Conservation (phyloP, 257 asterid species). For the Forsythia viridissima region DNA sequence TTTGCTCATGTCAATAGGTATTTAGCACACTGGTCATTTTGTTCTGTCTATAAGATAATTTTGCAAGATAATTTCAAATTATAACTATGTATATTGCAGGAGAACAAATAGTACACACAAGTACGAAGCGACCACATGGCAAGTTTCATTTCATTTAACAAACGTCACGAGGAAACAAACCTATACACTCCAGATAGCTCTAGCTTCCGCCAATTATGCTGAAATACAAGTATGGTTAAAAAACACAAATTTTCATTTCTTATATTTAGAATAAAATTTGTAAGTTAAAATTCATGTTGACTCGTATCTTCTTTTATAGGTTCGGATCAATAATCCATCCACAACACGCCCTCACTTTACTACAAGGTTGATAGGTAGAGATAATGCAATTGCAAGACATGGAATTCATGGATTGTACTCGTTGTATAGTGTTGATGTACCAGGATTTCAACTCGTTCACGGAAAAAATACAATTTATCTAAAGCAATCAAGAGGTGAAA, state of each 20-base stretch:
- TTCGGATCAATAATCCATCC: constrained; percentile 42
- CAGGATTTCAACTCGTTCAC: constrained; percentile 35
- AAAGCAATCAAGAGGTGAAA: constrained; percentile 36
- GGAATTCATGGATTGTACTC: constrained; percentile 78
- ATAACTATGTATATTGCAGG: constrained; percentile 29
- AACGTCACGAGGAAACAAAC: not conserved
- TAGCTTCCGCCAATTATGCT: constrained; percentile 34
- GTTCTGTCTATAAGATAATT: not conserved
- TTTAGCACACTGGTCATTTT: not conserved
- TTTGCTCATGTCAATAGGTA: constrained; percentile 29
- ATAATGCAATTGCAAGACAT: constrained; percentile 82
- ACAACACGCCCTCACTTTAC: constrained; percentile 36
- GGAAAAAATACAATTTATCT: constrained; percentile 58
- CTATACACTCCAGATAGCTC: constrained; percentile 40
- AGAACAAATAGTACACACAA: constrained; percentile 2
- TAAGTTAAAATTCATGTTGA: too few species aligned
- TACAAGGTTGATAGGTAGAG: constrained; percentile 51
- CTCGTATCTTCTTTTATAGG: constrained; percentile 26
- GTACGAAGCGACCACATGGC: constrained; percentile 33
- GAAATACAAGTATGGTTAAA: constrained; percentile 27
- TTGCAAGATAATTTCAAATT: not conserved
- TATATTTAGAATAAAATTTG: too few species aligned
- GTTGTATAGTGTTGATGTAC: constrained; percentile 32
- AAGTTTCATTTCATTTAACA: constrained; percentile 22
- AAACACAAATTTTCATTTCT: too few species aligned